A percentile compares a stretch with the other conserved stretches of the same genome.
phyloP scores from a whole-genome alignment of 2,329 filamentous ascomycete species.

The Claviceps monticola region DNA sequence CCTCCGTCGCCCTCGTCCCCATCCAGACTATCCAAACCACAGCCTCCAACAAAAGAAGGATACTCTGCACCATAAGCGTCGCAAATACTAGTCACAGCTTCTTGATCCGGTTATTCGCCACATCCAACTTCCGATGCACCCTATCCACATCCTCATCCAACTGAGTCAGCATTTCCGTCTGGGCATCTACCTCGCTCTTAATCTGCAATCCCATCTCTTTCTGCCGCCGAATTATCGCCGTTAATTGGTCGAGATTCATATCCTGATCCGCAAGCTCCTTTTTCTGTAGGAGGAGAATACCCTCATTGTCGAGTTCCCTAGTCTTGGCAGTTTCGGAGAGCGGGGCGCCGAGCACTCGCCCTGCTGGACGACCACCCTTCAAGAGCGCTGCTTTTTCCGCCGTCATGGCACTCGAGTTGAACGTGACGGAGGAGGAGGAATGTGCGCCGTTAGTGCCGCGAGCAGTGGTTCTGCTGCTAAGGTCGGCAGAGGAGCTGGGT shows the following conservation, averaged over 20 bases:
- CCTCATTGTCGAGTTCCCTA: constrained; percentile 61
- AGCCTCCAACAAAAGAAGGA: constrained; percentile 16
- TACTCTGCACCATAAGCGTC: constrained; percentile 12
- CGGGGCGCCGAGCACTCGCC: constrained; percentile 59
- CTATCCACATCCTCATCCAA: constrained; percentile 54
- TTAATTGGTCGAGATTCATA: constrained; percentile 52
- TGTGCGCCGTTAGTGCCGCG: constrained; percentile 22
- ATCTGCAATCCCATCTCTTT: constrained; percentile 68
- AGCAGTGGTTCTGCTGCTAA: constrained; percentile 24
- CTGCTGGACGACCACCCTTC: constrained; percentile 24
- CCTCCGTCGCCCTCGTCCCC: constrained; percentile 10
- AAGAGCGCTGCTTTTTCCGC: constrained; percentile 36
- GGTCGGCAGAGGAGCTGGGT: constrained; percentile 13
- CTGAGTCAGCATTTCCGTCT: constrained; percentile 55
- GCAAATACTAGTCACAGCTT: constrained; percentile 40
- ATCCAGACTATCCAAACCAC: constrained; percentile 20
- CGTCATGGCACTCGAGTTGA: constrained; percentile 18
- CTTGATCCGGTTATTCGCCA: constrained; percentile 58
- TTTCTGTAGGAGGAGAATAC: constrained; percentile 59
- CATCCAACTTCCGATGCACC: constrained; percentile 52
- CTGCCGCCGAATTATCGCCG: constrained; percentile 56
- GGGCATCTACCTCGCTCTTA: constrained; percentile 56
- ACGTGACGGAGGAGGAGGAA: not conserved
- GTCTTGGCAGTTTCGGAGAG: constrained; percentile 64
- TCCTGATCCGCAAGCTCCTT: constrained; percentile 66